Evolutionary conservation across 2,329 filamentous ascomycete species (phyloP), one percentile per base, ranked within the genome.

Genomic region (Xylariomycetidae sp.): DNA sequence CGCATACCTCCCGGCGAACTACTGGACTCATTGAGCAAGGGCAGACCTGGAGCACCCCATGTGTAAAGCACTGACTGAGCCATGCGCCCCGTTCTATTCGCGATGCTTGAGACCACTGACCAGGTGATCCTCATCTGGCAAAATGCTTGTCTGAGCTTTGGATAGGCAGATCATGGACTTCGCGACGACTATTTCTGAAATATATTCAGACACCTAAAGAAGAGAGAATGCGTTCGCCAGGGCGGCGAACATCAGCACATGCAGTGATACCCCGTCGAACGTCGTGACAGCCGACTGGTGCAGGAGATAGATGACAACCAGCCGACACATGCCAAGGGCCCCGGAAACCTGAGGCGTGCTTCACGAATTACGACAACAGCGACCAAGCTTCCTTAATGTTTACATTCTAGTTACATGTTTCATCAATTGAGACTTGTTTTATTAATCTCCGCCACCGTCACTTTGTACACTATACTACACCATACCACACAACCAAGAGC

Each of bases 1-100:
- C 64, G 75, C 41, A 70, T 82, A 40, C 78, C 78, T 10, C 79
- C 79, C 3, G 68, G 72, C 32, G 73, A 82, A 55, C 65, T 80
- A 23, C 60, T 80, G 6, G 69, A 75, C 48, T 72, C 68, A 13
- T 54, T 80, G 12, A 64, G 66, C 27, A 67, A 67, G 40, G 64
- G 64, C 19, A 61, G 66, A 38, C 53, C 66, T 11, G 70, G 67
- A 12, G 68, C 64, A 19, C 74, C 74, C 18, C 67, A 66, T 11
- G 67, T 79, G 31, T 78, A 26, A 25, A 27, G 15, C n/a, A 25
- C n/a, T 14, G 31, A 27, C 3, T 28, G 14, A 16, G 16, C n/a
- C 29, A 27, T 31, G 8, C 20, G n/a, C n/a, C 20, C 8, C 20
- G 20, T n/a, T n/a, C n/a, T n/a, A n/a, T n/a, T n/a, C n/a, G n/a